Base-by-base conservation (phyloP, 2,329 filamentous ascomycete species). In the Bisporella sp. region DNA sequence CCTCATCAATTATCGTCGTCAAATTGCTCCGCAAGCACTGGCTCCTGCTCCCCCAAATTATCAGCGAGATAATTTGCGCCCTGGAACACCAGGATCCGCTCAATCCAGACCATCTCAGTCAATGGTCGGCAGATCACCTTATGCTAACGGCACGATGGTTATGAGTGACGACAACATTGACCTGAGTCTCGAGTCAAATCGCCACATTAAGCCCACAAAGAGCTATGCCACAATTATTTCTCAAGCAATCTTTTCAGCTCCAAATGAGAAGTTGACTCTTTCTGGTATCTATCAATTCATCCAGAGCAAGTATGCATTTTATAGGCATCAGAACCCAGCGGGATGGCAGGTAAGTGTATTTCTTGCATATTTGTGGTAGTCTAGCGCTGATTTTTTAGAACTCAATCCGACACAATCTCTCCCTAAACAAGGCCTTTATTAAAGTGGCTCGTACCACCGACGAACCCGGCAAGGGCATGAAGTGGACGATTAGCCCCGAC, bases 381-480 rank as follows among this genome's bases (percentile, higher is more conserved):
- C 21, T 35, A 6, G 5, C 11, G 12, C 37, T 45, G 8, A 51
- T 46, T 32, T 30, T 40, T 5, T 62, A 89, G 82, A 99, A 99
- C 67, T 96, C 90, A 0, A 99, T 99, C 58, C 85, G 93, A 9
- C 93, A 99, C 67, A 99, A 99, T 61, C 70, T 99, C 11, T 97
- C 93, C 1, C 71, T 99, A 41, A 97, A 95, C 68, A 96, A 96
- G 66, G 83, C 86, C 0, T 99, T 99, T 63, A 84, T 90, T 60
- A 99, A 99, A 68, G 87, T 96, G 6, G 87, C 93, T 3, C 84
- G 93, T 44, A 85, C 88, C 12, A 96, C 90, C 0, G 89, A 97
- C 60, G 93, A 99, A 66, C 93, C 93, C 28, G 93, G 93, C 9
- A 99, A 99, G 67, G 93, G 93, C 31, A 97, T 96, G 90, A 97